These are phyloP conservation scores for Xanthoconium separans DNA, from an alignment of 1,284 basidiomycete species.

Conservation along the genomic window DNA sequence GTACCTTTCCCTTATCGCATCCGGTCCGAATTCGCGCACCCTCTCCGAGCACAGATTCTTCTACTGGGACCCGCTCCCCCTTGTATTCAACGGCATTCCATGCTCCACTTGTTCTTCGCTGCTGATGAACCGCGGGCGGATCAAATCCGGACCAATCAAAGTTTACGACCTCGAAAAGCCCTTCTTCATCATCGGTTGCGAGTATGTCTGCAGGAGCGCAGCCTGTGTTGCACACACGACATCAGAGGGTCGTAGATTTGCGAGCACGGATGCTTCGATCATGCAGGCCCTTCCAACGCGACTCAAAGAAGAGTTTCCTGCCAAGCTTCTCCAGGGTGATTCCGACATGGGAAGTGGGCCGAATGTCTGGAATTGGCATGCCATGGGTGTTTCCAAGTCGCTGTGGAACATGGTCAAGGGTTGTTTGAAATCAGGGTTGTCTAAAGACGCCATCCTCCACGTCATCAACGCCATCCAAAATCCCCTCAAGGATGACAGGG, in stretches of 20 bases:
- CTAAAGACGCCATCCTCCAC: slow-evolving; percentile 56
- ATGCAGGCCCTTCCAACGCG: slow-evolving; percentile 62
- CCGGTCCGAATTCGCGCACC: slow-evolving; percentile 59
- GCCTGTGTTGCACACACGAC: slow-evolving; percentile 40
- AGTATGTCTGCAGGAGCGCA: slow-evolving; percentile 60
- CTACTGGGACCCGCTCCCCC: slow-evolving; percentile 76
- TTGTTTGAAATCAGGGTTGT: slow-evolving; percentile 51
- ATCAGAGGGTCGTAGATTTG: slow-evolving; percentile 58
- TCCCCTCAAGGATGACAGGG: slow-evolving; percentile 45
- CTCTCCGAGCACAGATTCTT: slow-evolving; percentile 71
- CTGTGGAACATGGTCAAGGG: slow-evolving; percentile 70
- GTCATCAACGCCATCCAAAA: slow-evolving; percentile 55
- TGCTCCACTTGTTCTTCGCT: slow-evolving; percentile 60
- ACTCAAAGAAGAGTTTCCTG: slow-evolving; percentile 71
- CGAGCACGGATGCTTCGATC: slow-evolving; percentile 67
- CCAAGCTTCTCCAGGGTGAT: slow-evolving; percentile 50
- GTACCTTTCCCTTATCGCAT: slow-evolving; percentile 73
- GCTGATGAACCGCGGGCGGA: slow-evolving; percentile 63
- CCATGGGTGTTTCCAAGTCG: slow-evolving; percentile 61
- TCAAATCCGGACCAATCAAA: slow-evolving; percentile 67
- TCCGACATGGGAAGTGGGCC: slow-evolving; percentile 54
- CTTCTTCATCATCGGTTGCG: slow-evolving; percentile 78
- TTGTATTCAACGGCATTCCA: slow-evolving; percentile 72
- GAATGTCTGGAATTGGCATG: slow-evolving; percentile 70
- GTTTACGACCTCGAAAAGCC: slow-evolving; percentile 72